Conservation (phyloP, 805 yeast genomes). For the Henningerozyma blattae region DNA sequence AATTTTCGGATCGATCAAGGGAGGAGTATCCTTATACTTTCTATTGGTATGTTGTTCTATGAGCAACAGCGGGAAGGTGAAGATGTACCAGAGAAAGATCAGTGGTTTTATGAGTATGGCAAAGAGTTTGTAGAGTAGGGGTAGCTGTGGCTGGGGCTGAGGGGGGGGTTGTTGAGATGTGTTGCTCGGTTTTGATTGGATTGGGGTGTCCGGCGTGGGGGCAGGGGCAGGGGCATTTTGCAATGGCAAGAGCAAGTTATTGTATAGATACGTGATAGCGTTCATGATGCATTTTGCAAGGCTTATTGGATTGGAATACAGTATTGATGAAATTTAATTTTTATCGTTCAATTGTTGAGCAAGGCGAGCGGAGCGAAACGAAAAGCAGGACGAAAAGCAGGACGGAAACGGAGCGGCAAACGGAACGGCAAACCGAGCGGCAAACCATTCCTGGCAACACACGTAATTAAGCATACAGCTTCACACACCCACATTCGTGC, state of each 20-base stretch:
- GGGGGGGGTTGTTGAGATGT: background rate
- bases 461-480: too few relatives aligned
- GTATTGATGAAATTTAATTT: too few relatives aligned
- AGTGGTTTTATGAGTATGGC: constrained; percentile 42
- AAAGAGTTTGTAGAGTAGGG: constrained; percentile 37
- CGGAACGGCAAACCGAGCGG: too few relatives aligned
- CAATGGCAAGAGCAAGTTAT: background rate
- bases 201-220: background rate
- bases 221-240: background rate
- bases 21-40: background rate
- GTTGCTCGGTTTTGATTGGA: background rate
- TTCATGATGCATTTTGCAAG: too few relatives aligned
- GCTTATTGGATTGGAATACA: too few relatives aligned
- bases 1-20: background rate
- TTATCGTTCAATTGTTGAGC: too few relatives aligned
- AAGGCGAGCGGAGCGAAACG: too few relatives aligned
- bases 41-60: constrained; percentile 6
- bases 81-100: constrained; percentile 34
- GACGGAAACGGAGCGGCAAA: too few relatives aligned
- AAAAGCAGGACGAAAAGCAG: too few relatives aligned
- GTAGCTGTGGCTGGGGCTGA: constrained; percentile 3
- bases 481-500: too few relatives aligned
- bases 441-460: too few relatives aligned
- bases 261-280: background rate
- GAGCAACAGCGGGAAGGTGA: constrained; percentile 44